These are phyloP conservation scores for Globisporangium heterothallicum DNA, from an alignment of 352 stramenopile genomes.

Conservation along the genomic window DNA sequence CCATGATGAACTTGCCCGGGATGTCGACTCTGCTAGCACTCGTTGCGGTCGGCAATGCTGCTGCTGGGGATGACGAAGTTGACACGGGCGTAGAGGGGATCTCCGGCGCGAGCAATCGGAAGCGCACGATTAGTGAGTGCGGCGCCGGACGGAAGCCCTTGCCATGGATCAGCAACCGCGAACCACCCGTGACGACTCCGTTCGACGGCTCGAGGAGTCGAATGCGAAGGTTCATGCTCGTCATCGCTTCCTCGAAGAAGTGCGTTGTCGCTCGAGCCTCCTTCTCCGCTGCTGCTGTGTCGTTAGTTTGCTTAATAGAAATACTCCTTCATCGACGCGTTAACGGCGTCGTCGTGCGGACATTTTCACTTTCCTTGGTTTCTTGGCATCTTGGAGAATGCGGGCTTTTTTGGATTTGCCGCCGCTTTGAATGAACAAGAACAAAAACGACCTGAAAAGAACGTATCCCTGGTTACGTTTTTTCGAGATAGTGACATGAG, in stretches of 20 bases:
- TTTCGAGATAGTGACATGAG: neutral
- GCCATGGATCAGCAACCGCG: slow-evolving; percentile 51
- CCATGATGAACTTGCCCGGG: slow-evolving; percentile 35
- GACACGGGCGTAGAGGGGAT: neutral
- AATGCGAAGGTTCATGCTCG: slow-evolving; percentile 28
- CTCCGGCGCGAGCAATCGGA: slow-evolving; percentile 28
- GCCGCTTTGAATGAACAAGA: neutral
- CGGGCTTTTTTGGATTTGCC: no score
- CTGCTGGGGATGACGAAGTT: neutral
- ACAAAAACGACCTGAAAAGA: neutral
- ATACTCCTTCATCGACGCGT: no score
- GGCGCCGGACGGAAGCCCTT: slow-evolving; percentile 48
- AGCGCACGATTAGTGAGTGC: slow-evolving; percentile 63
- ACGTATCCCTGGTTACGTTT: neutral
- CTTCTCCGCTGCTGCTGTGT: no score
- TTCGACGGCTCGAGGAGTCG: slow-evolving; percentile 45
- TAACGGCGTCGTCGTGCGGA: no score
- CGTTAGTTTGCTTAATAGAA: no score
- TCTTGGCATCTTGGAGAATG: no score
- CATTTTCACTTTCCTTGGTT: no score
- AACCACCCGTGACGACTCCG: slow-evolving; percentile 40
- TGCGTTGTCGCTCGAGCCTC: no score
- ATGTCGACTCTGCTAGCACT: slow-evolving; percentile 29
- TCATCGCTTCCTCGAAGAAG: slow-evolving; percentile 9
- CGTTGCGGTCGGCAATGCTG: neutral